These are phyloP conservation scores for Linum usitatissimum DNA, from an alignment of 345 rosid genomes.

Conservation along the genomic window DNA sequence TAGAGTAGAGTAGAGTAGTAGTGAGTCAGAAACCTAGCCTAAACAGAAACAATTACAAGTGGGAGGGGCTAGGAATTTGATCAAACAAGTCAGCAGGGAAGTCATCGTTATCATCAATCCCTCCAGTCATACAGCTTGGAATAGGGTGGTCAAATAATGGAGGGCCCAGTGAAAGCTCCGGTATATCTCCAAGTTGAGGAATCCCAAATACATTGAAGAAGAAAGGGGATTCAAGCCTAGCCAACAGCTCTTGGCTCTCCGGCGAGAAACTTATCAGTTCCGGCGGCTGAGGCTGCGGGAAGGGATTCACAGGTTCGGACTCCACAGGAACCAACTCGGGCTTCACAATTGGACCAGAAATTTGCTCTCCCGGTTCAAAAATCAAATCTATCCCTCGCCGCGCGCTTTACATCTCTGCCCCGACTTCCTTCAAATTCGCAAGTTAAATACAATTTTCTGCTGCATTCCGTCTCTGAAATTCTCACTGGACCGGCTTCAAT, in stretches of 20 bases:
- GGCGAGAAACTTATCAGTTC: conserved; percentile 23
- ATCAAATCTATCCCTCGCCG: no score
- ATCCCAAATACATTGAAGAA: conserved; percentile 41
- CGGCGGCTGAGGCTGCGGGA: no score
- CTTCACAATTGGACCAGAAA: no score
- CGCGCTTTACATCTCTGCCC: no score
- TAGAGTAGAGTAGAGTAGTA: not conserved
- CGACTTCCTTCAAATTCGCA: no score
- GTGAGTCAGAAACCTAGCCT: not conserved
- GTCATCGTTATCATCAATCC: conserved; percentile 51
- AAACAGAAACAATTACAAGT: conserved; percentile 13
- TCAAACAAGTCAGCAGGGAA: conserved; percentile 67
- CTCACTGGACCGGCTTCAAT: no score
- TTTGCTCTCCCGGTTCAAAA: no score
- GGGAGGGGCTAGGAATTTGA: conserved; percentile 46
- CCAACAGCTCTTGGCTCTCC: conserved; percentile 47
- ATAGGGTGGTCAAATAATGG: conserved; percentile 36
- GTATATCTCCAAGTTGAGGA: conserved; percentile 15
- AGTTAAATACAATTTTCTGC: no score
- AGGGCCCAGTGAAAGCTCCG: conserved; percentile 28
- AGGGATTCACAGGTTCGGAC: no score
- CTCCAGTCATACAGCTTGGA: conserved; percentile 16
- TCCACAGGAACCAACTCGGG: no score
- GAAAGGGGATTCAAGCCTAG: conserved; percentile 47
- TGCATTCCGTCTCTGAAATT: no score